These are phyloP conservation scores for Claviceps sorghi DNA, from an alignment of 2,329 filamentous ascomycete genomes.

Conservation along the genomic window DNA sequence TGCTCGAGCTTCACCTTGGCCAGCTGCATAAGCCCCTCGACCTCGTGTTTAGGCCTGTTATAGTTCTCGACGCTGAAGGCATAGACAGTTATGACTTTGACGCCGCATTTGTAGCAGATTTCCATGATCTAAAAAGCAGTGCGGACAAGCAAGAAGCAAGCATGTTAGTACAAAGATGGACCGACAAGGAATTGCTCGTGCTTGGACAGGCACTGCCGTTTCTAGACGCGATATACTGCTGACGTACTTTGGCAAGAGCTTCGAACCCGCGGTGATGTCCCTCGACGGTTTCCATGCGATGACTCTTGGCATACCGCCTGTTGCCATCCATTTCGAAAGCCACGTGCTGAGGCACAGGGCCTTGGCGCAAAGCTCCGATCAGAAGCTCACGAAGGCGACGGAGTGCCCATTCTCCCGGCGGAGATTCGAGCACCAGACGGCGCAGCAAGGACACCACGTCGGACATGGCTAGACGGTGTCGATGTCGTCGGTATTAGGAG, in stretches of 20 bases:
- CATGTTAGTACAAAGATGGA: background rate
- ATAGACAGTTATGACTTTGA: slow-evolving; percentile 94
- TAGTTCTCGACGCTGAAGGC: slow-evolving; percentile 99
- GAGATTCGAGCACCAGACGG: slow-evolving; percentile 70
- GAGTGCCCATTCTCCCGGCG: slow-evolving; percentile 82
- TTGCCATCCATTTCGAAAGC: slow-evolving; percentile 99
- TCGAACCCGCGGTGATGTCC: slow-evolving; percentile 94
- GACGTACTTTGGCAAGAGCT: slow-evolving; percentile 66
- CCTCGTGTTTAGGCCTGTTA: slow-evolving; percentile 90
- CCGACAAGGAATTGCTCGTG: background rate
- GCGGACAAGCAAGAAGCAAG: background rate
- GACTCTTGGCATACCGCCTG: slow-evolving; percentile 73
- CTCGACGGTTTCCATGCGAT: slow-evolving; percentile 91
- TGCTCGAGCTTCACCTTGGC: slow-evolving; percentile 90
- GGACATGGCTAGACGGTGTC: slow-evolving; percentile 26
- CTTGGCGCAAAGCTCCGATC: slow-evolving; percentile 78
- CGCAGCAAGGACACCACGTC: slow-evolving; percentile 35
- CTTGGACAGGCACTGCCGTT: background rate
- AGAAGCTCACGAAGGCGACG: slow-evolving; percentile 66
- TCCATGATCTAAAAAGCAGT: slow-evolving; percentile 56
- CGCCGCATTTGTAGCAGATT: slow-evolving; percentile 94
- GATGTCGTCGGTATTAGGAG: background rate
- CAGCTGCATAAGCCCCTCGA: slow-evolving; percentile 94
- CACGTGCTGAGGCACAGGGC: slow-evolving; percentile 83
- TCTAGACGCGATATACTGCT: background rate